These are phyloP conservation scores for Amylocystis lapponica DNA, from an alignment of 768 basidiomycete genomes.

Conservation along the genomic window DNA sequence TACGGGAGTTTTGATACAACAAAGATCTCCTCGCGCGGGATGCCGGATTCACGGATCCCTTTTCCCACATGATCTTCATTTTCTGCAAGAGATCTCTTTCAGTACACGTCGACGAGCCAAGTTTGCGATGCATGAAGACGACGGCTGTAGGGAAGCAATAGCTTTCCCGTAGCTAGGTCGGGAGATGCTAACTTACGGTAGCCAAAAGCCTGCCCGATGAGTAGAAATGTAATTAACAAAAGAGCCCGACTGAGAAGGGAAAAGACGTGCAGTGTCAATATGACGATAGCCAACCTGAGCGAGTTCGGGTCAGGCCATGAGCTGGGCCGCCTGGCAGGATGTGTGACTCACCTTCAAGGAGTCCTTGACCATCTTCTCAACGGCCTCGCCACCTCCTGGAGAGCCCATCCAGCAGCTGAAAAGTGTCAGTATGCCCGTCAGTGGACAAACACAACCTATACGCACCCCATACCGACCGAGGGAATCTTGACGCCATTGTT, in stretches of 20 bases:
- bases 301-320: constrained; percentile 38
- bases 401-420: constrained; percentile 71
- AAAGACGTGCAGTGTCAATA: constrained; percentile 48
- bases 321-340: neutral
- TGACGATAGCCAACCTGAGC: constrained; percentile 58
- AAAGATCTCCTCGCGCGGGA: constrained; percentile 37
- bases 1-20: constrained; percentile 20
- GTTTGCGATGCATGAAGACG: too few relatives aligned
- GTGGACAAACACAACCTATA: neutral
- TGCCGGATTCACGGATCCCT: constrained; percentile 48
- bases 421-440: neutral
- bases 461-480: constrained; percentile 55
- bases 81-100: constrained; percentile 2
- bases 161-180: neutral
- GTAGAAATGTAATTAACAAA: constrained; percentile 57
- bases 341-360: constrained; percentile 10
- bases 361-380: constrained; percentile 36
- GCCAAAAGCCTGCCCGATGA: neutral
- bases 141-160: neutral
- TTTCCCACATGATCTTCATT: constrained; percentile 83
- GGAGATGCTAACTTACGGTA: constrained; percentile 3
- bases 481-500: constrained; percentile 81
- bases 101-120: constrained; percentile 1
- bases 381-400: constrained; percentile 45
- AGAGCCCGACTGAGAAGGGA: constrained; percentile 54